Conservation (phyloP, 306 rosid genomes). For the Cucumis hystrix region DNA sequence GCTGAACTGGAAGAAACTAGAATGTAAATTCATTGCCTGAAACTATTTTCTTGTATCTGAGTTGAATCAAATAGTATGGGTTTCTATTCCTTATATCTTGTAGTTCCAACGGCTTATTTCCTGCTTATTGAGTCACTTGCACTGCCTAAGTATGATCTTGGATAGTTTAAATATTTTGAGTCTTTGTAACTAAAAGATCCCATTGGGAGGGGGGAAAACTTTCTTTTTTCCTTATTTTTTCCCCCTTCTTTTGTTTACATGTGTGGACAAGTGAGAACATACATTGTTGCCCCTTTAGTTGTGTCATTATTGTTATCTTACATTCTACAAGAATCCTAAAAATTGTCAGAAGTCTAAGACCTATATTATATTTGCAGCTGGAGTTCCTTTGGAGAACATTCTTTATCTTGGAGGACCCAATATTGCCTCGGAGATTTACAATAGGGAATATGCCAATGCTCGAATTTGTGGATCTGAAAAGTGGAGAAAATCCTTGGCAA, state of each 20-base stretch:
- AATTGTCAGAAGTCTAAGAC: not conserved
- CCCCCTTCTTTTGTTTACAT: not conserved
- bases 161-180: not conserved
- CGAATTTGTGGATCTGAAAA: conserved; percentile 87
- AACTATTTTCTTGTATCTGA: not conserved
- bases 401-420: conserved; percentile 97
- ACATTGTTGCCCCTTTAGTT: not conserved
- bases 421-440: conserved; percentile 89
- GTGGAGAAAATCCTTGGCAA: conserved; percentile 88
- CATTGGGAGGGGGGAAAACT: not conserved
- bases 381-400: conserved; percentile 70
- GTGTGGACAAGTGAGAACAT: not conserved
- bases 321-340: not conserved
- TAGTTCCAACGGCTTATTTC: not conserved
- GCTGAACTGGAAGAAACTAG: not conserved
- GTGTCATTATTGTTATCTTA: not conserved
- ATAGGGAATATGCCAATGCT: conserved; percentile 94
- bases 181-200: not conserved
- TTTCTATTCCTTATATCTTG: not conserved
- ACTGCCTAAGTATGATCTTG: not conserved
- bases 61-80: not conserved
- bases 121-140: not conserved
- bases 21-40: not conserved
- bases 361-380: conserved; percentile 41
- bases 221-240: not conserved